Conservation (phyloP, 75 land plant genomes). For the Selaginella tamariscina region DNA sequence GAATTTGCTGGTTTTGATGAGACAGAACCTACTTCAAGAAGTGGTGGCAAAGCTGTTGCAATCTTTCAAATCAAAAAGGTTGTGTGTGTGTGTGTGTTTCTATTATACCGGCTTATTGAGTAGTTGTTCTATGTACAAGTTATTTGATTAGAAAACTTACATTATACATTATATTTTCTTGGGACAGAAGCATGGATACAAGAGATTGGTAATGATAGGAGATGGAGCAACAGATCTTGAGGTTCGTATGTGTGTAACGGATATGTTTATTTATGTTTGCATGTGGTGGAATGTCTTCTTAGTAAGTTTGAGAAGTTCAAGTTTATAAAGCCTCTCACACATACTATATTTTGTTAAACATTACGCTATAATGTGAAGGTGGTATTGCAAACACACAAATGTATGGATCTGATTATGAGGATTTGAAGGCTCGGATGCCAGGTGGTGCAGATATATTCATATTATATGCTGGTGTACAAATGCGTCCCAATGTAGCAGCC, state of each 20-base stretch:
- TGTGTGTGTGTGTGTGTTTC: background rate
- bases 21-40: constrained; percentile 81
- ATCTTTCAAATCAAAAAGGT: constrained; percentile 78
- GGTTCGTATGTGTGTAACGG: constrained; percentile 34
- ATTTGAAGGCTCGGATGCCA: constrained; percentile 57
- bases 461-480: constrained; percentile 69
- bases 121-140: too few species aligned
- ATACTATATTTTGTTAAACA: background rate
- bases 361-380: constrained; percentile 2
- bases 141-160: too few species aligned
- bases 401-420: background rate
- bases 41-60: constrained; percentile 91
- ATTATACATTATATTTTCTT: background rate
- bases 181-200: constrained; percentile 54
- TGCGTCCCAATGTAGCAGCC: constrained; percentile 61
- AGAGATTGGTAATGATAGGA: constrained; percentile 77
- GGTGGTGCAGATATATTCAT: constrained; percentile 83
- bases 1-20: constrained; percentile 74
- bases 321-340: too few species aligned
- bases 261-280: too few species aligned
- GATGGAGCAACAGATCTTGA: constrained; percentile 99
- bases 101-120: too few species aligned
- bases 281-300: too few species aligned
- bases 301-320: too few species aligned
- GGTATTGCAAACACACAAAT: too few species aligned